Conservation (phyloP, 2,329 filamentous ascomycete genomes). For the Colletotrichum cuscutae region DNA sequence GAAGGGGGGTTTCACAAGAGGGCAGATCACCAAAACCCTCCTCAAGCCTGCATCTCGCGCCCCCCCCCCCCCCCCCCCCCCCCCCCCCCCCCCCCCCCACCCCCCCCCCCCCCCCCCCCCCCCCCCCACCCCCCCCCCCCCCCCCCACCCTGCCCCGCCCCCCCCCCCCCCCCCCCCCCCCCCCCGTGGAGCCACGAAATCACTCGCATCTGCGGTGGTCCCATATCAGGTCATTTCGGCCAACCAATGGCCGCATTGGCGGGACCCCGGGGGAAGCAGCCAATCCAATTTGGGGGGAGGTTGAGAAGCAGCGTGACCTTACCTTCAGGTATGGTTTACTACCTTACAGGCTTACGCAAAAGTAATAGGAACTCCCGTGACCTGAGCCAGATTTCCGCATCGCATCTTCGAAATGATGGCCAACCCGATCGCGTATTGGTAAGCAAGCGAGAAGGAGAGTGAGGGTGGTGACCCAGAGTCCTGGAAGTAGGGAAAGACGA, state of each 20-base stretch:
- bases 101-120: too few relatives aligned
- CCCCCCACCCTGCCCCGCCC: too few relatives aligned
- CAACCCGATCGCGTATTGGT: too few relatives aligned
- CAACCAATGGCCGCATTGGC: slow-evolving; percentile 29
- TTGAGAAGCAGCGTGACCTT: background rate
- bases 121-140: too few relatives aligned
- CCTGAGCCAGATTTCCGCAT: background rate
- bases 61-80: background rate
- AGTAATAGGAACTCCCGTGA: too few relatives aligned
- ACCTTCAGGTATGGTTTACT: too few relatives aligned
- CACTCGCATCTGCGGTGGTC: slow-evolving; percentile 16
- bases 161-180: background rate
- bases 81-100: background rate
- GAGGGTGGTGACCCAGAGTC: background rate
- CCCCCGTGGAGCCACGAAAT: slow-evolving; percentile 23
- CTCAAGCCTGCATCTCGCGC: background rate
- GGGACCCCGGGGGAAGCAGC: background rate
- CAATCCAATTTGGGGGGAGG: slow-evolving; percentile 1
- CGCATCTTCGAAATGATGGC: background rate
- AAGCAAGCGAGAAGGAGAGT: too few relatives aligned
- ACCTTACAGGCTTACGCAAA: too few relatives aligned
- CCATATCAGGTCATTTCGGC: slow-evolving; percentile 30
- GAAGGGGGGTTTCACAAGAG: slow-evolving; percentile 6
- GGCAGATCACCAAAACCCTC: slow-evolving; percentile 3
- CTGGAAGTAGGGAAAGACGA: slow-evolving; percentile 5